A percentile compares a stretch with the other conserved stretches of the same genome.
phyloP scores from a whole-genome alignment of 371 early-diverging fungal genomes.

The Parasitella parasitica region DNA sequence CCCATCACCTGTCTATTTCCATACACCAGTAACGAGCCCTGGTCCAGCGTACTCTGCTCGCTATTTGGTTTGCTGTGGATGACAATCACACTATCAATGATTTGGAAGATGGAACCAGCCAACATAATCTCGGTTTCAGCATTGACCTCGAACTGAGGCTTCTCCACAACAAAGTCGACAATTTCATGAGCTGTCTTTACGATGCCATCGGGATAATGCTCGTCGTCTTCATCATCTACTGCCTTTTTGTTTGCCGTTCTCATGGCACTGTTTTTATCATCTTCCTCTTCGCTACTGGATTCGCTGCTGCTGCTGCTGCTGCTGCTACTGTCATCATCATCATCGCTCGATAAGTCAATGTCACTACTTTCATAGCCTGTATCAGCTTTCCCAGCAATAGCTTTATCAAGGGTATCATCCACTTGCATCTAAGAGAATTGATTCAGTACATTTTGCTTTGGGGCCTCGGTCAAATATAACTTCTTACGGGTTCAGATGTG shows the following conservation, averaged over 20 bases:
- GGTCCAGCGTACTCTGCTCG: constrained; percentile 68
- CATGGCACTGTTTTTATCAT: background rate
- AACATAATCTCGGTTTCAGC: constrained; percentile 47
- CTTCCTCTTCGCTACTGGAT: constrained; percentile 13
- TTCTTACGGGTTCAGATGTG: background rate
- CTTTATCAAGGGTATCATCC: constrained; percentile 27
- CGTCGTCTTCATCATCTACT: constrained; percentile 23
- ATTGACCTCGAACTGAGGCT: constrained; percentile 64
- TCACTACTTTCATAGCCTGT: constrained; percentile 38
- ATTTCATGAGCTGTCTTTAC: constrained; percentile 62
- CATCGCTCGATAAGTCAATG: constrained; percentile 28
- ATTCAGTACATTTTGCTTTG: no score
- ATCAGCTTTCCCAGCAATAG: constrained; percentile 23
- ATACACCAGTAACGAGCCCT: constrained; percentile 73
- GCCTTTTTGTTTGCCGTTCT: background rate
- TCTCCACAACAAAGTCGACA: constrained; percentile 48
- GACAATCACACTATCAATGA: constrained; percentile 78
- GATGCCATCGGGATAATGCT: background rate
- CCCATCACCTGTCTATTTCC: constrained; percentile 73
- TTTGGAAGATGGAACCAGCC: constrained; percentile 68
- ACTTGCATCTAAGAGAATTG: background rate
- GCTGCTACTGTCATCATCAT: constrained; percentile 15
- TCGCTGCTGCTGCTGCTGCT: constrained; percentile 10
- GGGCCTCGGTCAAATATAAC: background rate
- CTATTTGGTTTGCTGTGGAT: constrained; percentile 59